A percentile compares a stretch with the other conserved stretches of the same genome.
phyloP scores from a whole-genome alignment of 371 early-diverging fungal genomes.

The Conidiobolus incongruus region DNA sequence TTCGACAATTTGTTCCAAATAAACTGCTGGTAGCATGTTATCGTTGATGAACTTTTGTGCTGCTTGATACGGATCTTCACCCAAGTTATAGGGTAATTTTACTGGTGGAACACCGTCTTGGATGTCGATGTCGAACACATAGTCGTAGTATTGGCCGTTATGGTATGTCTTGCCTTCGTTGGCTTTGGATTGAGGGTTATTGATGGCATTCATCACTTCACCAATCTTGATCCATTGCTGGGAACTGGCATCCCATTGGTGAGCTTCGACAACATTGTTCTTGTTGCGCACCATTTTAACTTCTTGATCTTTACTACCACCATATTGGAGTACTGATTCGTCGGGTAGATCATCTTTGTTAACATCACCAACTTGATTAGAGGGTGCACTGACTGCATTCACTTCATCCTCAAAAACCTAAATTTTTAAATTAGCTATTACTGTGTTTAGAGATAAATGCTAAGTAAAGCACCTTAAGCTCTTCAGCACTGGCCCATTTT shows the following conservation, averaged over 20 bases:
- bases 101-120: conserved; percentile 51
- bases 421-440: neutral
- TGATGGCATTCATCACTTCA: conserved; percentile 75
- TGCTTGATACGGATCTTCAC: conserved; percentile 81
- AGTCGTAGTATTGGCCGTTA: conserved; percentile 85
- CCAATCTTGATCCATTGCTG: conserved; percentile 78
- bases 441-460: neutral
- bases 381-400: conserved; percentile 45
- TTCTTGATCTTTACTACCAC: conserved; percentile 68
- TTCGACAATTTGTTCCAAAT: conserved; percentile 76
- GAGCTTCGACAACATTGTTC: conserved; percentile 50
- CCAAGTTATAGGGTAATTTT: conserved; percentile 76
- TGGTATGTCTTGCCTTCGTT: conserved; percentile 44
- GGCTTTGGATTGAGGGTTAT: conserved; percentile 11
- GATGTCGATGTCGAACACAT: conserved; percentile 92
- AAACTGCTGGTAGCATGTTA: conserved; percentile 56
- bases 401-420: conserved; percentile 22
- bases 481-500: conserved; percentile 31
- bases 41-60: conserved; percentile 74
- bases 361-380: conserved; percentile 75
- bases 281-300: conserved; percentile 58
- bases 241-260: conserved; percentile 52
- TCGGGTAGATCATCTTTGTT: conserved; percentile 62
- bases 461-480: conserved; percentile 15
- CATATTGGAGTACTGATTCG: conserved; percentile 36